Base-by-base conservation (phyloP, 2,329 filamentous ascomycete genomes). In the Aspergillus fructus region DNA sequence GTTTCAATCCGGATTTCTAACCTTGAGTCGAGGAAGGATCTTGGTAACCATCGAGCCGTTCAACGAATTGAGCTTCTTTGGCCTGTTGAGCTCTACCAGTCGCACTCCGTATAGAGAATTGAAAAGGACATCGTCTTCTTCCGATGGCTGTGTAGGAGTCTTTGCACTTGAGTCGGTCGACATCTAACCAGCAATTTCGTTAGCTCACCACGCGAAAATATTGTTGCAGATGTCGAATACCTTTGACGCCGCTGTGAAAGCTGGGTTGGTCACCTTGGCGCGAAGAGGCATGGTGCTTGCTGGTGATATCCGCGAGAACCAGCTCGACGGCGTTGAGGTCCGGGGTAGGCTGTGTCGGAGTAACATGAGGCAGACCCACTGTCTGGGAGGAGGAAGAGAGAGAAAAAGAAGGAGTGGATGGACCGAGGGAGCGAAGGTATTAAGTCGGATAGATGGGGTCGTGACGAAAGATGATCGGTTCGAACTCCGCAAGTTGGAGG, bases 1-100 rank as follows among this genome's bases (percentile, higher is more conserved):
- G 19, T n/a, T 17, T 43, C 46, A 19, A 40, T 41, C 33, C n/a
- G 23, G 23, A 24, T 52, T 39, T 40, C 66, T 62, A 62, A 81
- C 79, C 68, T 90, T 82, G 70, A 99, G 76, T 56, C 94, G 85
- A 21, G 93, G 93, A 47, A 92, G 80, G 67, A 99, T 97, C 79
- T 99, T 97, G 68, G 90, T 86, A 62, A 89, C 90, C 96, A 99
- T 99, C 57, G 93, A 97, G 52, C 83, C 90, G 74, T 96, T 93
- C 65, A 99, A 85, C 24, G 93, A 89, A 78, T 99, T 97, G 73
- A 92, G 84, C 79, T 97, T 96, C 71, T 85, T 83, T 5, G 93
- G 94, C 58, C 94, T 88, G 80, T 99, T 99, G 66, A 99, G 89
- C 78, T 96, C 89, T 70, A 99, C 88, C 66, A 89, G 92, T 62